These are phyloP conservation scores for Podospora appendiculata DNA, from an alignment of 495 filamentous ascomycete genomes.

Conservation along the genomic window DNA sequence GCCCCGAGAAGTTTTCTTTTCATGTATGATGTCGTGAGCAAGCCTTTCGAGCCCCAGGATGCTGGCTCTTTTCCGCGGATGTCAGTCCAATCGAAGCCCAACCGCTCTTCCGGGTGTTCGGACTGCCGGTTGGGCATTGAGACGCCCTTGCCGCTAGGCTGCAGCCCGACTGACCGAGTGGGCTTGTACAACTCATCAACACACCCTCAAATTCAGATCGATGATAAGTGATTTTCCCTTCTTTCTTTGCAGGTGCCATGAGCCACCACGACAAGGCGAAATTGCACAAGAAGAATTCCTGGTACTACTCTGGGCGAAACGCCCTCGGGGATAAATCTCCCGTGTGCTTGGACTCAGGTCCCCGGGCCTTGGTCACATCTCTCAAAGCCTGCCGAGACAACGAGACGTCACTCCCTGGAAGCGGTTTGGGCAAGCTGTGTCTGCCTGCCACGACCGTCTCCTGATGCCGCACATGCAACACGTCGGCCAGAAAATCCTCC, in stretches of 20 bases:
- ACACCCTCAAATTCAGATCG: slow-evolving; percentile 8
- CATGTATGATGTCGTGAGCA: too few relatives aligned
- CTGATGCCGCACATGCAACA: neutral
- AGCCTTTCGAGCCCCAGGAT: too few relatives aligned
- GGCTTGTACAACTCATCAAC: slow-evolving; percentile 45
- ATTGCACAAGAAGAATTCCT: neutral
- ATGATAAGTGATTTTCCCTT: neutral
- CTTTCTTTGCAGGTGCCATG: too few relatives aligned
- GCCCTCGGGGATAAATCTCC: neutral
- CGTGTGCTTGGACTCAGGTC: neutral
- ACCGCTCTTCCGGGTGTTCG: slow-evolving; percentile 11
- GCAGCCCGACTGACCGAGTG: slow-evolving; percentile 20
- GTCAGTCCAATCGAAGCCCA: slow-evolving; percentile 31
- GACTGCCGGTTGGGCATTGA: slow-evolving; percentile 39
- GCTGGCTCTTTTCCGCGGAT: slow-evolving; percentile 2
- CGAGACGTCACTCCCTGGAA: neutral
- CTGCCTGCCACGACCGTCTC: neutral
- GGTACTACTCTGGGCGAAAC: neutral
- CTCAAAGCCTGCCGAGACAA: neutral
- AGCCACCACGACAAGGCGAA: neutral
- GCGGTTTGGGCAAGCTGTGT: neutral
- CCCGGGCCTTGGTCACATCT: neutral
- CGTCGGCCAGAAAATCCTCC: neutral
- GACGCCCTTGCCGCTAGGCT: slow-evolving; percentile 36
- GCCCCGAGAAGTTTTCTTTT: too few relatives aligned